Evolutionary conservation across 2,329 filamentous ascomycete genomes (phyloP).

Genomic region (Penicillium polonicum): DNA sequence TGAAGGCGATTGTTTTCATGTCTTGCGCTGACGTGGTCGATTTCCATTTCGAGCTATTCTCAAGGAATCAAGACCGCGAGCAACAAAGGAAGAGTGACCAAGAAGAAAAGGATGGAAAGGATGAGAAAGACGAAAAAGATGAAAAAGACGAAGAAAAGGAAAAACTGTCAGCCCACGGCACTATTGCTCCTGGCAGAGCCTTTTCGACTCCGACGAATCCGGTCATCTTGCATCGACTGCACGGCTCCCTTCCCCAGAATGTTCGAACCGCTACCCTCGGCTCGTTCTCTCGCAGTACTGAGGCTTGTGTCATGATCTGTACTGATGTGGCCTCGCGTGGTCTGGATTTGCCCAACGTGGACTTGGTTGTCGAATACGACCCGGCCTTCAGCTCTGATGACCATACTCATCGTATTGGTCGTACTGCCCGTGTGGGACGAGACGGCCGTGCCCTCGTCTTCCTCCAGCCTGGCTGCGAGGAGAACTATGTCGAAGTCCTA

Average conservation of each 20-base stretch:
- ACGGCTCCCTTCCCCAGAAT: slow-evolving; percentile 86
- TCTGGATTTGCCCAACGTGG: slow-evolving; percentile 91
- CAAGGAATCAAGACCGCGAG: slow-evolving; percentile 37
- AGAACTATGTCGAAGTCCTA: slow-evolving; percentile 80
- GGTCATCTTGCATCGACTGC: slow-evolving; percentile 80
- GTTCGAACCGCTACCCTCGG: slow-evolving; percentile 82
- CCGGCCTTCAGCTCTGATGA: slow-evolving; percentile 91
- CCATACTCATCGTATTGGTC: slow-evolving; percentile 89
- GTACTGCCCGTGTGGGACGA: slow-evolving; percentile 88
- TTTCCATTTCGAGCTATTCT: slow-evolving; percentile 88
- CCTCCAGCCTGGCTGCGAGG: slow-evolving; percentile 84
- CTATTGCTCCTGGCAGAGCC: slow-evolving; percentile 61
- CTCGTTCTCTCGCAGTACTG: slow-evolving; percentile 70
- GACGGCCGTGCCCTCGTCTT: slow-evolving; percentile 86
- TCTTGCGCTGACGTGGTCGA: slow-evolving; percentile 96
- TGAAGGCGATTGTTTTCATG: slow-evolving; percentile 96
- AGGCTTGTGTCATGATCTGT: slow-evolving; percentile 81
- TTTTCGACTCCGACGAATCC: slow-evolving; percentile 74
- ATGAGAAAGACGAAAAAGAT: slow-evolving; percentile 22
- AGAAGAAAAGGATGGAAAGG: slow-evolving; percentile 7
- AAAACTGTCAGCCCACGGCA: slow-evolving; percentile 40
- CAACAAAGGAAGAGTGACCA: slow-evolving; percentile 27
- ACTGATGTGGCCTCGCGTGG: slow-evolving; percentile 95
- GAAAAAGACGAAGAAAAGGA: slow-evolving; percentile 27
- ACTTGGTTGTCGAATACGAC: slow-evolving; percentile 94